Conservation (phyloP, 331 rosid species). For the Pyrus hybrid region DNA sequence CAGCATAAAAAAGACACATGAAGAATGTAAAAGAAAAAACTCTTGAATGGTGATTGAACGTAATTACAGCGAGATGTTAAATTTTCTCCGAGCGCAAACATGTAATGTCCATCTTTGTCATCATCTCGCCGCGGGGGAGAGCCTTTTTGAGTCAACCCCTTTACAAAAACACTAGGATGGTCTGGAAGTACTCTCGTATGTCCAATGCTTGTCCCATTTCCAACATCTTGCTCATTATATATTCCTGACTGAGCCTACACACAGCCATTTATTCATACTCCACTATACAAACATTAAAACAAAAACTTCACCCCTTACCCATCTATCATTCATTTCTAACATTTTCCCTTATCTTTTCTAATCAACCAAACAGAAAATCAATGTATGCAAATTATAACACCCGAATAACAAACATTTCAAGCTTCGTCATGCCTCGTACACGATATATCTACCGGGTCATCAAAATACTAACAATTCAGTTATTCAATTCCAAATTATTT, state of each 20-base stretch:
- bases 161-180: slow-evolving; percentile 52
- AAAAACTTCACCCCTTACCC: slow-evolving; percentile 17
- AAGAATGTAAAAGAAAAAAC: slow-evolving; percentile 12
- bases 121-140: slow-evolving; percentile 97
- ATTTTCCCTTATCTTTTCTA: neutral
- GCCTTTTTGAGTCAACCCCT: slow-evolving; percentile 79
- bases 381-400: neutral
- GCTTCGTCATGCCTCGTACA: neutral
- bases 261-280: slow-evolving; percentile 80
- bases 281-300: slow-evolving; percentile 32
- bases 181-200: slow-evolving; percentile 67
- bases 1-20: neutral
- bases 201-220: slow-evolving; percentile 81
- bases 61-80: slow-evolving; percentile 96
- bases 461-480: neutral
- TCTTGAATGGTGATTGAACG: slow-evolving; percentile 52
- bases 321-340: slow-evolving; percentile 12
- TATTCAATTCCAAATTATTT: neutral
- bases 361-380: slow-evolving; percentile 18
- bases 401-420: neutral
- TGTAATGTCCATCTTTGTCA: slow-evolving; percentile 99
- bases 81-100: slow-evolving; percentile 91
- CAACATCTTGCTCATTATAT: slow-evolving; percentile 82
- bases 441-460: neutral
- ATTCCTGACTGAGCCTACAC: slow-evolving; percentile 99